Evolutionary conservation across 2,329 filamentous ascomycete species (phyloP).

Genomic region (Aspergillus hortae): DNA sequence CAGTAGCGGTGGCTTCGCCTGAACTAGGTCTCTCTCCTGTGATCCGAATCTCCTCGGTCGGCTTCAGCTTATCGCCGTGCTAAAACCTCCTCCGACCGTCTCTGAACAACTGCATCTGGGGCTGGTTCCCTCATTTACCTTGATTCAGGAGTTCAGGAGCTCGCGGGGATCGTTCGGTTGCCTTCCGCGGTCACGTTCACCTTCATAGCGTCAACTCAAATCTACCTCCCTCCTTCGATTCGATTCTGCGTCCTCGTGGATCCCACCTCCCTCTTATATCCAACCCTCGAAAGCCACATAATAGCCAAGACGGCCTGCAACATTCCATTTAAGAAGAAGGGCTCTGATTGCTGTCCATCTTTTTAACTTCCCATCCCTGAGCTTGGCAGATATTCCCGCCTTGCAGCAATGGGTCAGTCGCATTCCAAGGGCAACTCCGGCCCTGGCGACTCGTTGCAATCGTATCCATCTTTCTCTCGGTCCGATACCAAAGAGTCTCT

Average conservation of each 20-base stretch:
- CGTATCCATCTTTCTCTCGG: conserved; percentile 86
- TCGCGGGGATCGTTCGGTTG: not conserved
- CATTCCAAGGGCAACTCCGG: conserved; percentile 55
- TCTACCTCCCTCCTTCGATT: no score
- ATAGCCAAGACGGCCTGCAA: conserved; percentile 22
- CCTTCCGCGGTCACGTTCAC: not conserved
- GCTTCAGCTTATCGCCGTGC: conserved; percentile 11
- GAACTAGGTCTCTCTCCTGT: conserved; percentile 5
- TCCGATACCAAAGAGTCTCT: conserved; percentile 91
- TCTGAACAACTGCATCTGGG: not conserved
- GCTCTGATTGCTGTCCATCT: no score
- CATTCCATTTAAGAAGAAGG: conserved; percentile 23
- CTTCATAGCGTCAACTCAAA: not conserved
- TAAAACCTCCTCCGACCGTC: not conserved
- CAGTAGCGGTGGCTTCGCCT: conserved; percentile 12
- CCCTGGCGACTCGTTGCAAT: conserved; percentile 64
- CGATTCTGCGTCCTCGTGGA: conserved; percentile 1
- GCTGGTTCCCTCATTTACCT: not conserved
- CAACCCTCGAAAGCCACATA: conserved; percentile 11
- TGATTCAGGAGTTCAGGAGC: not conserved
- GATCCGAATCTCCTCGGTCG: conserved; percentile 10
- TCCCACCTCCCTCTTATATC: conserved; percentile 18
- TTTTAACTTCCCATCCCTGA: conserved; percentile 20
- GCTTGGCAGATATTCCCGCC: conserved; percentile 31
- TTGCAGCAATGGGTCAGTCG: conserved; percentile 48